Evolutionary conservation across 2,329 filamentous ascomycete genomes (phyloP).

Genomic region (Colletotrichum lentis): DNA sequence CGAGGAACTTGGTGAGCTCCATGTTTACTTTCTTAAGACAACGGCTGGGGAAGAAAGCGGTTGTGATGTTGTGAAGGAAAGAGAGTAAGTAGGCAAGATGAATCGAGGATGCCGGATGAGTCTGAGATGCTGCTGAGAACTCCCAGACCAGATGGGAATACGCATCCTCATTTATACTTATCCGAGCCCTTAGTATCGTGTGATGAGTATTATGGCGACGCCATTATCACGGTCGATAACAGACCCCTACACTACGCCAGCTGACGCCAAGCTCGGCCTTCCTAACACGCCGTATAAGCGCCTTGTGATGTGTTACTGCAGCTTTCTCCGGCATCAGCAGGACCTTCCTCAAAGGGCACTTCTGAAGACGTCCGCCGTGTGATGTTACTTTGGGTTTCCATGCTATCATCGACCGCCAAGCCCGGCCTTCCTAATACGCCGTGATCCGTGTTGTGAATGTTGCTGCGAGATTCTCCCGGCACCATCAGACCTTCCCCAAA

Average conservation of each 20-base stretch:
- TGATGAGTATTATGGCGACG: not conserved
- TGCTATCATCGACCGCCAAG: no score
- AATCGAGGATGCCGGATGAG: slow-evolving; percentile 20
- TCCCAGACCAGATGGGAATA: slow-evolving; percentile 4
- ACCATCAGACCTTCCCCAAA: slow-evolving; percentile 26
- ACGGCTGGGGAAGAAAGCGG: slow-evolving; percentile 1
- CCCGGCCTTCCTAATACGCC: slow-evolving; percentile 32
- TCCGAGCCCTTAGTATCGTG: slow-evolving; percentile 9
- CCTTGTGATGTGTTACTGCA: slow-evolving; percentile 21
- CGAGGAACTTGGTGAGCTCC: slow-evolving; percentile 51
- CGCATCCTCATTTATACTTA: slow-evolving; percentile 21
- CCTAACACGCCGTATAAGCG: slow-evolving; percentile 22
- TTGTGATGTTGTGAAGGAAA: not conserved
- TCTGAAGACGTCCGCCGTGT: slow-evolving; percentile 1
- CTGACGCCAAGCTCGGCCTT: slow-evolving; percentile 20
- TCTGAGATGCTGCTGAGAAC: not conserved
- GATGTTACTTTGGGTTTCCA: not conserved
- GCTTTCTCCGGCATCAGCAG: slow-evolving; percentile 1
- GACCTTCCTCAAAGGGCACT: slow-evolving; percentile 29
- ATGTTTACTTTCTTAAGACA: slow-evolving; percentile 44
- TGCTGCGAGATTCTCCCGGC: not conserved
- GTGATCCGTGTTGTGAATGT: slow-evolving; percentile 10
- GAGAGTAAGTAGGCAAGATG: slow-evolving; percentile 9
- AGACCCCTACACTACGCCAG: slow-evolving; percentile 1
- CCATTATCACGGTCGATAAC: not conserved